Evolutionary conservation across 1,139 yeast genomes (phyloP), one percentile per base, ranked within the genome.

Genomic region (Kodamaea sp.): DNA sequence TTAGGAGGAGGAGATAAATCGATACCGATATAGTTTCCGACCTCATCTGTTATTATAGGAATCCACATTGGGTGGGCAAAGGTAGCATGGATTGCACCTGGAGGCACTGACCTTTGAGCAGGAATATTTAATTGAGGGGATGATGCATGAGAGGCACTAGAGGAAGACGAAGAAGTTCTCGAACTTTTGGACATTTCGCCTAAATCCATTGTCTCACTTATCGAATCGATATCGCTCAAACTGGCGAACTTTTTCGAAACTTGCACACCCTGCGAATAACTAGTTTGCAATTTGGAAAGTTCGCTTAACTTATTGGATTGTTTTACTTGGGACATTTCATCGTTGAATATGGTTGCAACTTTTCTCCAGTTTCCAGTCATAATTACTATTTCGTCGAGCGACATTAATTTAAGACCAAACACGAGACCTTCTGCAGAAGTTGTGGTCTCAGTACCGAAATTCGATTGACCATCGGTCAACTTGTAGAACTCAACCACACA

Each of bases 51-150:
- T 14, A 88, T 77, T 28, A 90, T 60, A 2, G 97, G 97, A 35
- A 90, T 82, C 97, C 97, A 90, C 53, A 76, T 79, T 5, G 88
- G 80, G 57, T 88, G 89, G 2, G 96, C 92, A 61, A 86, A 90
- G 1, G 78, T 79, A 3, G 74, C 69, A 51, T 84, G 86, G 21
- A 89, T 68, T 7, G 79, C 61, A 4, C 80, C 80, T 12, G 87
- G 86, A 5, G 97, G 97, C 10, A 84, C 70, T 1, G 88, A 78
- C 34, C 68, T 69, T 61, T 89, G 97, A 29, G 52, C 57, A n/a
- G 85, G 84, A 24, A 78, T 55, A 6, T 38, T 32, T 7, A 39
- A 29, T 7, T 29, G 37, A 5, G 44, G 26, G 10, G 34, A 26
- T 11, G 37, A 15, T 16, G 35, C 15, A 15, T 31, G 11, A 12